Conservation (phyloP, 2,329 filamentous ascomycete species). For the Akanthomyces dipterigenus region DNA sequence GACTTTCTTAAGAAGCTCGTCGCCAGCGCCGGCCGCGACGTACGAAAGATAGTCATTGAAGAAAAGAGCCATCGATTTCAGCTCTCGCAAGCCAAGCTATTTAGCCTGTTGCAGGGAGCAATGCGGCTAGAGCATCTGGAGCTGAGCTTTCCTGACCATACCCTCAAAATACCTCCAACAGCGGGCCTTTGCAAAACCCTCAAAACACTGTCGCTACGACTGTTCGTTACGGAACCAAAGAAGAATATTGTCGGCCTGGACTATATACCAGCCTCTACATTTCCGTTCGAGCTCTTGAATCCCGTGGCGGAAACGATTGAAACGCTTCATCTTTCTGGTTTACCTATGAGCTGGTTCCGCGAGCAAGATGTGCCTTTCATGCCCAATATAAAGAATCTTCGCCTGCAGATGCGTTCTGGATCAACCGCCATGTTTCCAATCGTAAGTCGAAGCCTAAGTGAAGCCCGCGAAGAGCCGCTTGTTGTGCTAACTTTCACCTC, state of each 20-base stretch:
- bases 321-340: slow-evolving; percentile 18
- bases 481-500: slow-evolving; percentile 3
- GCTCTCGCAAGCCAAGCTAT: slow-evolving; percentile 25
- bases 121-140: slow-evolving; percentile 22
- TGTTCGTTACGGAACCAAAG: neutral
- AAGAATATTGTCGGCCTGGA: slow-evolving; percentile 3
- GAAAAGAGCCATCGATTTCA: slow-evolving; percentile 19
- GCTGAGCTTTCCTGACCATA: slow-evolving; percentile 15
- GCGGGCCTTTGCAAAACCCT: slow-evolving; percentile 11
- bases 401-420: slow-evolving; percentile 18
- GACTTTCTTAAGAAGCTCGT: slow-evolving; percentile 23
- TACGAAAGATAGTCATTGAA: slow-evolving; percentile 23
- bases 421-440: slow-evolving; percentile 13
- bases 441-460: slow-evolving; percentile 16
- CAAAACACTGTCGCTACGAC: neutral
- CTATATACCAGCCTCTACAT: neutral
- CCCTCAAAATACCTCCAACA: neutral
- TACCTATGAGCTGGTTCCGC: slow-evolving; percentile 17
- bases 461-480: too few species aligned
- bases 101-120: slow-evolving; percentile 21
- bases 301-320: slow-evolving; percentile 19
- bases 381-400: slow-evolving; percentile 24
- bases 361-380: slow-evolving; percentile 16
- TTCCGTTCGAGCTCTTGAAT: slow-evolving; percentile 1
- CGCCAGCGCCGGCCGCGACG: slow-evolving; percentile 25